phyloP scores from a whole-genome alignment of 2,329 filamentous ascomycete species.

The Sordariomycetes sp. region DNA sequence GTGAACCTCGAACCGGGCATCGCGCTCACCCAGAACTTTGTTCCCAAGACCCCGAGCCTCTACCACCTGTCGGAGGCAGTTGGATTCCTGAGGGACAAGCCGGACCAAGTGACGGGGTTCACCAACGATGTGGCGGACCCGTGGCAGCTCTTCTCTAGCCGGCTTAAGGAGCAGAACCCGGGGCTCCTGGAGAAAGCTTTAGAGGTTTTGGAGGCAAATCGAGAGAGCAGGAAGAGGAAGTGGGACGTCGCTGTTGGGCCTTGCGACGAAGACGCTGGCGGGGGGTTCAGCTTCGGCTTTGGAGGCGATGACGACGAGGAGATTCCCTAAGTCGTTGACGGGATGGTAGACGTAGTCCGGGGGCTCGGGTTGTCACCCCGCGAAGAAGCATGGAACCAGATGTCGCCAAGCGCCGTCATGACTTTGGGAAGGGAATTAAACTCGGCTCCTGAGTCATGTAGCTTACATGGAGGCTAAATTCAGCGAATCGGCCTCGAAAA shows the following conservation, averaged over 20 bases:
- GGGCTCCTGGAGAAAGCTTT: constrained; percentile 54
- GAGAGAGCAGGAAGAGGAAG: constrained; percentile 58
- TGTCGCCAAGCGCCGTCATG: neutral
- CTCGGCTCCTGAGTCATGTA: too few species aligned
- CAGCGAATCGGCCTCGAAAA: too few species aligned
- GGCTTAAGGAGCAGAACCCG: constrained; percentile 50
- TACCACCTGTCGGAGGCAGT: constrained; percentile 60
- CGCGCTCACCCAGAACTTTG: constrained; percentile 91
- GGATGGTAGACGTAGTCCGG: neutral
- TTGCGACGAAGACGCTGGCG: constrained; percentile 18
- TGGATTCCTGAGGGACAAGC: constrained; percentile 67
- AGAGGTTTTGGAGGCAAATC: constrained; percentile 46
- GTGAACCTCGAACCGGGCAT: constrained; percentile 78
- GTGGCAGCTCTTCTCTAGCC: constrained; percentile 60
- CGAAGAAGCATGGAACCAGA: neutral
- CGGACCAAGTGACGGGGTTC: constrained; percentile 83
- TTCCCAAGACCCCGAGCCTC: constrained; percentile 46
- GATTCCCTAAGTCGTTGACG: neutral
- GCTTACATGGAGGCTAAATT: too few species aligned
- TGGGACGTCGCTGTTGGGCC: constrained; percentile 64
- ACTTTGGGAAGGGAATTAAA: too few species aligned
- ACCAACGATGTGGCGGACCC: constrained; percentile 56
- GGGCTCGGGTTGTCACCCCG: neutral
- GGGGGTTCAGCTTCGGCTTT: constrained; percentile 42
- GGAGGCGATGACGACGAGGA: constrained; percentile 18